phyloP scores from a whole-genome alignment of 805 yeast species.

The Hanseniaspora guilliermondii region DNA sequence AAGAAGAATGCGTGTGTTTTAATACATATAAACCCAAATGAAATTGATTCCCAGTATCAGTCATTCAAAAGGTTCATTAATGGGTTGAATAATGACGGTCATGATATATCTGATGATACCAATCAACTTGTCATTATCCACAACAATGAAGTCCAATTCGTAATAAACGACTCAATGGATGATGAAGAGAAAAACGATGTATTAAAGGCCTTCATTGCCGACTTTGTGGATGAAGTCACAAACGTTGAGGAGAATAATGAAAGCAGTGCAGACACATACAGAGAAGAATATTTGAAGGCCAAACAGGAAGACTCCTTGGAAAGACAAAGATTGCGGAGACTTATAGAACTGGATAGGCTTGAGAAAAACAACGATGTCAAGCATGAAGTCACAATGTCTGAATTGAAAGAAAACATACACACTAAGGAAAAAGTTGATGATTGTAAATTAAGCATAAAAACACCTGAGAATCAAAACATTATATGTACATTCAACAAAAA shows the following conservation, averaged over 20 bases:
- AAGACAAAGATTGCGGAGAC: constrained; percentile 15
- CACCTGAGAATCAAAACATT: constrained; percentile 54
- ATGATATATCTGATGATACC: not conserved
- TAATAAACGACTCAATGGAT: not conserved
- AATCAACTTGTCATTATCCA: not conserved
- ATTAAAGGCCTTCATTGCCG: not conserved
- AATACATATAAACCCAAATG: not conserved
- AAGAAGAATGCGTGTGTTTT: not conserved
- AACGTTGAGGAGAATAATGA: not conserved
- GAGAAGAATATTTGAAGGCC: constrained; percentile 16
- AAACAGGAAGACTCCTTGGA: constrained; percentile 17
- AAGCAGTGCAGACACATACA: constrained; percentile 16
- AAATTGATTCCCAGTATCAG: not conserved
- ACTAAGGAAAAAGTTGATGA: constrained; percentile 1
- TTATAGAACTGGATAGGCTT: constrained; percentile 11
- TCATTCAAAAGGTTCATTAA: not conserved
- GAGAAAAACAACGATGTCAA: not conserved
- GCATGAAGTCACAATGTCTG: not conserved
- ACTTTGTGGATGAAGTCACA: not conserved
- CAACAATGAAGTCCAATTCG: not conserved
- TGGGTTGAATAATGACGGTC: not conserved
- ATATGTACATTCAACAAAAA: constrained; percentile 37
- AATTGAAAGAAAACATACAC: constrained; percentile 12
- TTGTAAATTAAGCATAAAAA: constrained; percentile 45
- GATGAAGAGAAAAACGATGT: not conserved